Conservation (phyloP, 208 protist species). For the Trypanosoma rangeli region DNA sequence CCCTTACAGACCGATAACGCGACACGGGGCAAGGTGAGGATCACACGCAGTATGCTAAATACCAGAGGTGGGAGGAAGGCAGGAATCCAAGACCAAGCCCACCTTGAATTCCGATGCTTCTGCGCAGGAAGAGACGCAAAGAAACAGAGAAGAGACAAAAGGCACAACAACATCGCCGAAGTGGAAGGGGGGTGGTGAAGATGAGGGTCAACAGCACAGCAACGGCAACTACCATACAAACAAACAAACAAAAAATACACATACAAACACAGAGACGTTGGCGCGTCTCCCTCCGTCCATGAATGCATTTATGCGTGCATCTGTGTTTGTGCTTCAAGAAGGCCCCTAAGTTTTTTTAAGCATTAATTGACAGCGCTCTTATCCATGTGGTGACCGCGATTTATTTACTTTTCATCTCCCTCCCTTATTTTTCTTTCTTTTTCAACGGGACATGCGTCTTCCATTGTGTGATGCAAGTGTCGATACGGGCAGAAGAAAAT, state of each 20-base stretch:
- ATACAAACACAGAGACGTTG: neutral
- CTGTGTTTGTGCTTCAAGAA: neutral
- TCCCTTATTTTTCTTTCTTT: neutral
- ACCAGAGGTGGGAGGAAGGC: constrained; percentile 9
- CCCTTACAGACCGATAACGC: neutral
- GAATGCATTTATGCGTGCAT: neutral
- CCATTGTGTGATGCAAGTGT: neutral
- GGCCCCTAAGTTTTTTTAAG: neutral
- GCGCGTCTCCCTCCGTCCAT: neutral
- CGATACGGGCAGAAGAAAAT: neutral
- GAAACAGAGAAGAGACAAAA: neutral
- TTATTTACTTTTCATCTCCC: neutral
- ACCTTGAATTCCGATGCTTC: neutral
- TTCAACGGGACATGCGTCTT: neutral
- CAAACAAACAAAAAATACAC: neutral
- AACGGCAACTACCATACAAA: neutral
- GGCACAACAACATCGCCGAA: neutral
- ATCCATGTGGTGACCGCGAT: neutral
- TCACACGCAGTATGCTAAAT: neutral
- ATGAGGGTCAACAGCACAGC: neutral
- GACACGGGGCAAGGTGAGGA: neutral
- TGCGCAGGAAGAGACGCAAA: neutral
- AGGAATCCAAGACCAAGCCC: neutral
- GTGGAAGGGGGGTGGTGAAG: neutral
- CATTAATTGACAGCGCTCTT: neutral